phyloP scores from a whole-genome alignment of 306 rosid genomes.

The Trifolium pratense region DNA sequence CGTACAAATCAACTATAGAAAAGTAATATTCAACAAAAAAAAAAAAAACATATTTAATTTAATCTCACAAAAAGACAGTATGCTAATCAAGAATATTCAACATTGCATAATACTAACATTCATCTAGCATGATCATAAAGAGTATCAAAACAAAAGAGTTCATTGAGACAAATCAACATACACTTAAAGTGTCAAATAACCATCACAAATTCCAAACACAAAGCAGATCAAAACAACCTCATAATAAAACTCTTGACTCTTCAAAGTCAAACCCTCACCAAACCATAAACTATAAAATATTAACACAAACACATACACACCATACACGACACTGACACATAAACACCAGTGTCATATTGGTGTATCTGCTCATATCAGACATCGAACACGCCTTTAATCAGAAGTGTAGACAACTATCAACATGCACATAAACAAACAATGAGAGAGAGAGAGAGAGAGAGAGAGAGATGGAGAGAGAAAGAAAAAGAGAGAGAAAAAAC shows the following conservation, averaged over 20 bases:
- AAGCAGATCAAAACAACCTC: slow-evolving; percentile 50
- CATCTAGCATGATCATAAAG: slow-evolving; percentile 23
- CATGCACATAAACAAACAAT: slow-evolving; percentile 44
- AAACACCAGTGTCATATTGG: neutral
- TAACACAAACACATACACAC: neutral
- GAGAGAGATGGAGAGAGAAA: slow-evolving; percentile 43
- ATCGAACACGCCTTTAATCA: neutral
- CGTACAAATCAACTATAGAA: slow-evolving; percentile 22
- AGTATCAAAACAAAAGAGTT: slow-evolving; percentile 36
- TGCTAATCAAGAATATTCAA: slow-evolving; percentile 31
- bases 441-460: slow-evolving; percentile 40
- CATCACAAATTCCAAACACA: slow-evolving; percentile 39
- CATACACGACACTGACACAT: neutral
- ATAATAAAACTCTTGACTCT: slow-evolving; percentile 44
- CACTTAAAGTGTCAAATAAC: slow-evolving; percentile 53
- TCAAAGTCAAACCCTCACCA: slow-evolving; percentile 60
- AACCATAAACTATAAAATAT: slow-evolving; percentile 10
- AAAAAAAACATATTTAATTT: slow-evolving; percentile 27
- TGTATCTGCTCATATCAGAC: neutral
- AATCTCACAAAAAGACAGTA: slow-evolving; percentile 41
- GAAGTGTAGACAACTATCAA: slow-evolving; percentile 1
- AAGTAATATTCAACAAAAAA: slow-evolving; percentile 27
- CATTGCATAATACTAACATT: slow-evolving; percentile 34
- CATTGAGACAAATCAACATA: slow-evolving; percentile 77
- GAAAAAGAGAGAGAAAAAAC: slow-evolving; percentile 56